Conservation (phyloP, 2,329 filamentous ascomycete species). For the Alternaria solani region DNA sequence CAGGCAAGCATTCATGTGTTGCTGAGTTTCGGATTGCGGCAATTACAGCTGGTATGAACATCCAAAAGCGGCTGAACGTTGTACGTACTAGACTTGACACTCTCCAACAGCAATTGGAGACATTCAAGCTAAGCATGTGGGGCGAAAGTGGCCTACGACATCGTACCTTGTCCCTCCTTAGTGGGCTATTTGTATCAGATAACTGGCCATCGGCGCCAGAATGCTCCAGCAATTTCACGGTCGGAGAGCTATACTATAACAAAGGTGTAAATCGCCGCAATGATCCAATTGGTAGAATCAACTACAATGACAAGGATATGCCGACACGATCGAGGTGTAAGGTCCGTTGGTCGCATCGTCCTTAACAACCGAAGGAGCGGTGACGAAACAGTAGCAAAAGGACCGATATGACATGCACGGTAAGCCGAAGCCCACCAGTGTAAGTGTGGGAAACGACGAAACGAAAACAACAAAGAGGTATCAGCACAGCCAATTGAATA, state of each 20-base stretch:
- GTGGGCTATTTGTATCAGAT: slow-evolving; percentile 4
- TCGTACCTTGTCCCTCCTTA: not conserved
- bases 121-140: slow-evolving; percentile 2
- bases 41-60: slow-evolving; percentile 8
- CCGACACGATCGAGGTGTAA: slow-evolving; percentile 16
- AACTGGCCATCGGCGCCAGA: slow-evolving; percentile 8
- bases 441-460: slow-evolving; percentile 22
- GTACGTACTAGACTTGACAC: slow-evolving; percentile 4
- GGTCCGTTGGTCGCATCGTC: slow-evolving; percentile 21
- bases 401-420: slow-evolving; percentile 32
- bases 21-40: slow-evolving; percentile 15
- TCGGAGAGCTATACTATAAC: slow-evolving; percentile 11
- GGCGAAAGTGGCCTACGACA: slow-evolving; percentile 3
- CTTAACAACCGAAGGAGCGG: slow-evolving; percentile 29
- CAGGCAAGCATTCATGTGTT: slow-evolving; percentile 13
- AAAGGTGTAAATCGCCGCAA: slow-evolving; percentile 9
- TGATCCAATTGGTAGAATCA: slow-evolving; percentile 13
- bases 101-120: slow-evolving; percentile 3
- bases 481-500: slow-evolving; percentile 2
- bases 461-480: slow-evolving; percentile 23
- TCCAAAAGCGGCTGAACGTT: slow-evolving; percentile 7
- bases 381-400: slow-evolving; percentile 33
- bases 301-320: slow-evolving; percentile 7
- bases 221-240: slow-evolving; percentile 4
- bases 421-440: slow-evolving; percentile 19